phyloP scores from a whole-genome alignment of 169 alveolate genomes.

The Plasmodium adleri region DNA sequence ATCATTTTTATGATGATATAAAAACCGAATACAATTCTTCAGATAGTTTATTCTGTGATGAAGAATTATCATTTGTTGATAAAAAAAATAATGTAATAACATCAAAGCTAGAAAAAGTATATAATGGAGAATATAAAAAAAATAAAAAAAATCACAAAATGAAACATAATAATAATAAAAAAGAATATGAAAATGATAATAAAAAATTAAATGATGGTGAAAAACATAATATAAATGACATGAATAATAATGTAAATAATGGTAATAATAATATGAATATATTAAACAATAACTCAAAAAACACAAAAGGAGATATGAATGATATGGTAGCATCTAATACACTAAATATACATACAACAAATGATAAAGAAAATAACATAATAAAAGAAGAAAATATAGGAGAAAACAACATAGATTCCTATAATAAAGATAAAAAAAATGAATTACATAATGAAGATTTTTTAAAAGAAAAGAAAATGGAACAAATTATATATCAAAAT shows the following conservation, averaged over 20 bases:
- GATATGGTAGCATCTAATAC: too few relatives aligned
- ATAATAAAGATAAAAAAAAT: background rate
- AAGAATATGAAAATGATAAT: background rate
- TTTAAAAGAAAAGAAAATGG: constrained; percentile 44
- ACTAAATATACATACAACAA: background rate
- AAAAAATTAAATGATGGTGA: background rate
- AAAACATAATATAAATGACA: background rate
- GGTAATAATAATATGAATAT: background rate
- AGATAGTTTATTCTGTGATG: constrained; percentile 69
- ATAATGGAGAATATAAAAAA: constrained; percentile 4
- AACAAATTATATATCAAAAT: constrained; percentile 25
- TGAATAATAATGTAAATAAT: too few relatives aligned
- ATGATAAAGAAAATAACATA: background rate
- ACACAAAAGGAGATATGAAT: background rate
- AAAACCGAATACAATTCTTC: constrained; percentile 57
- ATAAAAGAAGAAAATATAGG: background rate
- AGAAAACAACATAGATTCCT: background rate
- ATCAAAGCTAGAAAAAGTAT: constrained; percentile 15
- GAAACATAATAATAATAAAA: background rate
- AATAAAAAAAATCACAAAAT: too few relatives aligned
- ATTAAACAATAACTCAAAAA: background rate
- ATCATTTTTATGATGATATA: constrained; percentile 62
- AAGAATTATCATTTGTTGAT: constrained; percentile 28
- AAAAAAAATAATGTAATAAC: constrained; percentile 3
- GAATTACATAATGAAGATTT: constrained; percentile 17